Evolutionary conservation across 2,329 filamentous ascomycete genomes (phyloP).

Genomic region (Botryotinia calthae): DNA sequence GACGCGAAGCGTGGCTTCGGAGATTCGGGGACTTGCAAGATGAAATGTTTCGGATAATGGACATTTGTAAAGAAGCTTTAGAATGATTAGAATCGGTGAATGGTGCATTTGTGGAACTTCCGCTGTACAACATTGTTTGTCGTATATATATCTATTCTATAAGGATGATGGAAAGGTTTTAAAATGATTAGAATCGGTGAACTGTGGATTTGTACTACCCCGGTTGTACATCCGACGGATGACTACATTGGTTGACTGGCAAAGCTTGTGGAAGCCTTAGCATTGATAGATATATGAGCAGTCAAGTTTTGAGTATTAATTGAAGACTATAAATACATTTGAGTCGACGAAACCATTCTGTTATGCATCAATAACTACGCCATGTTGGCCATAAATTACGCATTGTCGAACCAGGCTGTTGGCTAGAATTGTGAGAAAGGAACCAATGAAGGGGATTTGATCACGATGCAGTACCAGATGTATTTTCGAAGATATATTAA

Average conservation of each 20-base stretch:
- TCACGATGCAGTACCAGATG: background rate
- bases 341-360: background rate
- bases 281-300: background rate
- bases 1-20: conserved; percentile 17
- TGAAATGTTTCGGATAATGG: background rate
- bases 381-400: background rate
- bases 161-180: background rate
- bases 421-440: background rate
- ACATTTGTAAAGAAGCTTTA: conserved; percentile 2
- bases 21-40: conserved; percentile 20
- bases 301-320: background rate
- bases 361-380: background rate
- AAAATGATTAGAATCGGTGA: background rate
- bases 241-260: background rate
- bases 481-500: background rate
- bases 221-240: background rate
- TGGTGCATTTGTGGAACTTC: background rate
- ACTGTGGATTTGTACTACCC: background rate
- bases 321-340: background rate
- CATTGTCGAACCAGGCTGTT: background rate
- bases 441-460: background rate
- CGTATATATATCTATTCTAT: background rate
- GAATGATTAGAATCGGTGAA: conserved; percentile 13
- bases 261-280: background rate
- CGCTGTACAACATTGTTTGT: background rate